These are phyloP conservation scores for Tetrapisispora namnaoensis DNA, from an alignment of 805 yeast genomes.

Conservation along the genomic window DNA sequence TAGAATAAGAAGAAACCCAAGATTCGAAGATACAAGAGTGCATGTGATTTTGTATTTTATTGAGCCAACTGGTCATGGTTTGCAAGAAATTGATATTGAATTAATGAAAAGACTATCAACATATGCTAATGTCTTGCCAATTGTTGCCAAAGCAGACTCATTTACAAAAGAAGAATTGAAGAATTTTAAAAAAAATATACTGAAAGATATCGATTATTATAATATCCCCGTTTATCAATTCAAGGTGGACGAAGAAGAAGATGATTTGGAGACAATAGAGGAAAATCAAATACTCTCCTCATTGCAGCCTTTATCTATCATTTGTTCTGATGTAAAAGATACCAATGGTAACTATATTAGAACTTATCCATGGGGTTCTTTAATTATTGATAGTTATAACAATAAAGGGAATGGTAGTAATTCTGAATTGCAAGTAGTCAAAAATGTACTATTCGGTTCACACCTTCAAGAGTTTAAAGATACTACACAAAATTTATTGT, in stretches of 20 bases:
- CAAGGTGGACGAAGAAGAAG: constrained; percentile 61
- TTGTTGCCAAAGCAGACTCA: constrained; percentile 61
- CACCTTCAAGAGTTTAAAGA: constrained; percentile 77
- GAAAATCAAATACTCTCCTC: constrained; percentile 53
- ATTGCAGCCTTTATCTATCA: constrained; percentile 68
- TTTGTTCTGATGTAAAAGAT: constrained; percentile 52
- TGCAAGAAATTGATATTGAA: constrained; percentile 62
- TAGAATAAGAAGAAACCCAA: constrained; percentile 75
- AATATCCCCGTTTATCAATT: constrained; percentile 71
- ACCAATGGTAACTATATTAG: constrained; percentile 53
- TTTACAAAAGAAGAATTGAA: constrained; percentile 53
- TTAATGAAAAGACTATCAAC: constrained; percentile 63
- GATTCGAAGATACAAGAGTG: constrained; percentile 67
- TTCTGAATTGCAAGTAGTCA: constrained; percentile 48
- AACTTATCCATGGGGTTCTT: constrained; percentile 67
- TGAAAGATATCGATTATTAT: constrained; percentile 52
- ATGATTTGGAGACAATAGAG: constrained; percentile 56
- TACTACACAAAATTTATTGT: constrained; percentile 63
- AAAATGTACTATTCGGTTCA: constrained; percentile 69
- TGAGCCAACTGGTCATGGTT: constrained; percentile 70
- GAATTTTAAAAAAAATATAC: constrained; percentile 49
- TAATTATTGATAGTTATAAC: constrained; percentile 30
- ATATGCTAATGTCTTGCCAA: constrained; percentile 65
- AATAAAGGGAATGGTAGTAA: constrained; percentile 34
- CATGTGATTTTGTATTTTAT: constrained; percentile 66